A percentile compares a stretch with the other conserved stretches of the same genome.
These are phyloP conservation scores for Astrothelium subdiscretum DNA, from an alignment of 495 filamentous ascomycete species.

Conservation along the genomic window DNA sequence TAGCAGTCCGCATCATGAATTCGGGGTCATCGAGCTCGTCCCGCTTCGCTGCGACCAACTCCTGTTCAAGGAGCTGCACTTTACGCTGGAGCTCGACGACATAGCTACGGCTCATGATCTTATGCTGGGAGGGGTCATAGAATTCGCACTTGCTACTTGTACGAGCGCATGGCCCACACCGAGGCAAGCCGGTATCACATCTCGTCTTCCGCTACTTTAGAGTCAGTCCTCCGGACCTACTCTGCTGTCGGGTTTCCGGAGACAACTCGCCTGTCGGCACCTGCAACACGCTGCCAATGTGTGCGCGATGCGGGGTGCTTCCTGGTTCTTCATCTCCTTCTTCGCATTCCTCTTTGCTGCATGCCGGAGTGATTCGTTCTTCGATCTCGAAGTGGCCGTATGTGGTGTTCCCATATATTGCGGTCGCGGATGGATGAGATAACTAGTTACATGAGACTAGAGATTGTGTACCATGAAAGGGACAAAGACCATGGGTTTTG, in stretches of 20 bases:
- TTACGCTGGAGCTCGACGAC: conserved; percentile 78
- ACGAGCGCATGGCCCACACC: conserved; percentile 85
- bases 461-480: background rate
- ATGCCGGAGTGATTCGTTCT: background rate
- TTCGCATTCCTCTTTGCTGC: background rate
- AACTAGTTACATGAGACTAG: background rate
- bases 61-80: conserved; percentile 63
- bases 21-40: conserved; percentile 59
- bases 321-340: background rate
- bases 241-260: background rate
- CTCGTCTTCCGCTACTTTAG: conserved; percentile 68
- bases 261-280: conserved; percentile 63
- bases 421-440: background rate
- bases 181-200: conserved; percentile 83
- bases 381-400: background rate
- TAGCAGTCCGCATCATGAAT: conserved; percentile 69
- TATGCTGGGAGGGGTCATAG: conserved; percentile 71
- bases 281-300: conserved; percentile 80
- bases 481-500: background rate
- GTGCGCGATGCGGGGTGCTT: conserved; percentile 45
- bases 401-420: background rate
- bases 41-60: conserved; percentile 53
- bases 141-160: conserved; percentile 85
- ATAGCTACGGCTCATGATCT: conserved; percentile 70
- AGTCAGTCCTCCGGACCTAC: background rate